Conservation (phyloP, 1,284 basidiomycete species). For the Heliocybe sulcata region DNA sequence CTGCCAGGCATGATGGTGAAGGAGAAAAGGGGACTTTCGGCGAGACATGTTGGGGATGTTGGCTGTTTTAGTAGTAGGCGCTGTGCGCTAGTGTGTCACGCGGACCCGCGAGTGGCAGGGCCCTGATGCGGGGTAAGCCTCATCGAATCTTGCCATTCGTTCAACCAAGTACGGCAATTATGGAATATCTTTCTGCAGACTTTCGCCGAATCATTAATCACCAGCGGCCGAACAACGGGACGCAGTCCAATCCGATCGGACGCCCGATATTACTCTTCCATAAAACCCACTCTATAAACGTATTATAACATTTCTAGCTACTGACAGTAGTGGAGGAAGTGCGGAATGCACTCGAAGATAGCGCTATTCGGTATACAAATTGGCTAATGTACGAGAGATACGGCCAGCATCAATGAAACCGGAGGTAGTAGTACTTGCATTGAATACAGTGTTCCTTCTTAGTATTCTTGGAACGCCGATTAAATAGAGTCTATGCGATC, state of each 20-base stretch:
- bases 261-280: constrained; percentile 1
- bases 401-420: no score
- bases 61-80: constrained; percentile 14
- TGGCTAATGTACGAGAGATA: no score
- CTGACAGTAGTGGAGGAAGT: not conserved
- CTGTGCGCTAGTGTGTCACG: not conserved
- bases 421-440: no score
- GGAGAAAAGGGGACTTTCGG: not conserved
- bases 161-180: not conserved
- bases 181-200: not conserved
- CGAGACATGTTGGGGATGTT: not conserved
- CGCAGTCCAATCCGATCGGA: not conserved
- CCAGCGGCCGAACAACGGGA: not conserved
- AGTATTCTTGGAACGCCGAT: not conserved
- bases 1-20: not conserved
- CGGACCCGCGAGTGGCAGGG: not conserved
- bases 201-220: not conserved
- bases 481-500: not conserved
- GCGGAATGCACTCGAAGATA: not conserved
- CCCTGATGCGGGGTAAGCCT: not conserved
- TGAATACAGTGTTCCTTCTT: not conserved
- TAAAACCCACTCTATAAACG: not conserved
- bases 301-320: not conserved
- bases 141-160: not conserved
- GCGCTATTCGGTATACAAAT: no score